These are phyloP conservation scores for Picea sitchensis DNA, from an alignment of 75 land plant species.

Conservation along the genomic window DNA sequence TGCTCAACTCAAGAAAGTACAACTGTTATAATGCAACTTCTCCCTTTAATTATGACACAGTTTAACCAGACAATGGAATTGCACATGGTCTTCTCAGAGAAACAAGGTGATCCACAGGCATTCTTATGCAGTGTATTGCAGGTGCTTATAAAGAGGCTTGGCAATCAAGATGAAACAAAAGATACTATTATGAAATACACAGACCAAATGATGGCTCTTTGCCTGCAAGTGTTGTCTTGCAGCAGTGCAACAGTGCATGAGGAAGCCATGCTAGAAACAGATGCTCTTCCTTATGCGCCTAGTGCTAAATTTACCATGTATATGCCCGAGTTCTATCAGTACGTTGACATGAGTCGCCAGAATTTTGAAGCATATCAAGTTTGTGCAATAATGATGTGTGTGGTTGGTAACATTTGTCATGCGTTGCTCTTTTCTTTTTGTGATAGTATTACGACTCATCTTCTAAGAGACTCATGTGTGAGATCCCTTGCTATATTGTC, in stretches of 20 bases:
- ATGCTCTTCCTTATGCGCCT: slow-evolving; percentile 62
- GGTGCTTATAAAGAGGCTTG: slow-evolving; percentile 64
- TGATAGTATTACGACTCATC: no score
- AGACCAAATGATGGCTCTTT: slow-evolving; percentile 60
- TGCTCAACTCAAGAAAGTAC: slow-evolving; percentile 47
- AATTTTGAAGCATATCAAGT: slow-evolving; percentile 80
- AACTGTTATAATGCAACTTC: slow-evolving; percentile 34
- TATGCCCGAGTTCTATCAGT: slow-evolving; percentile 64
- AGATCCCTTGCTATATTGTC: no score
- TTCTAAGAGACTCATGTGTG: no score
- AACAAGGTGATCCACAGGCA: slow-evolving; percentile 62
- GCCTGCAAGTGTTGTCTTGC: slow-evolving; percentile 59
- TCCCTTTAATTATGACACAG: slow-evolving; percentile 51
- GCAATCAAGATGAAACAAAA: slow-evolving; percentile 43
- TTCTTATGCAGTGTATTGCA: slow-evolving; percentile 62
- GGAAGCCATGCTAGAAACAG: slow-evolving; percentile 77
- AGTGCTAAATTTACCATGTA: slow-evolving; percentile 60
- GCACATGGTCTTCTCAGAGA: slow-evolving; percentile 50
- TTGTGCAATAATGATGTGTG: slow-evolving; percentile 61
- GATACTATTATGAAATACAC: slow-evolving; percentile 41
- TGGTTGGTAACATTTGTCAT: slow-evolving; percentile 68
- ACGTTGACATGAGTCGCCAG: slow-evolving; percentile 63
- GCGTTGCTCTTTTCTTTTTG: slow-evolving; percentile 59
- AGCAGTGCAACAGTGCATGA: slow-evolving; percentile 72
- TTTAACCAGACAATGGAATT: slow-evolving; percentile 46